Base-by-base conservation (phyloP, 2,329 filamentous ascomycete species). In the Hymenoscyphus linearis region DNA sequence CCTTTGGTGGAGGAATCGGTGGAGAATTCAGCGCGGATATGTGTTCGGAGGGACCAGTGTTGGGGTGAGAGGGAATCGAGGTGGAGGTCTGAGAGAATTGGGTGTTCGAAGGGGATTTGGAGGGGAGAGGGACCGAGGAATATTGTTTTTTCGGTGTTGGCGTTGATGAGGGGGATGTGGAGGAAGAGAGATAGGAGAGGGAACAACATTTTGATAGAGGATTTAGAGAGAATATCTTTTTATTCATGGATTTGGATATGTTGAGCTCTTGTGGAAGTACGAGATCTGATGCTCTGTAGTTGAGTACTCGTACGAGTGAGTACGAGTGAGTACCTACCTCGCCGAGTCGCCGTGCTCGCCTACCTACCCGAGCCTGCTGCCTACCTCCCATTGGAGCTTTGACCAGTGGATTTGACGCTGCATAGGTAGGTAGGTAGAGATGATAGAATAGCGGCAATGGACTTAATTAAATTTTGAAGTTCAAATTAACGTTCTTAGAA, bases 121-220 rank as follows among this genome's bases (percentile, higher is more conserved):
- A 84, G 74, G 35, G 79, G 74, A 35, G 77, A 72, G 12, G 93
- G 92, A 25, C 85, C 91, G 37, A 88, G 79, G 77, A 99, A 98
- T 70, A 98, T 91, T 68, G 84, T 81, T 77, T 99, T 99, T 74
- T 98, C 95, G 60, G 89, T 88, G 74, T 99, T 98, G 73, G 89
- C 91, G 67, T 73, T 70, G 63, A 71, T 74, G 52, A 66, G 53
- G 6, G 36, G 57, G 27, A 60, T 37, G 9, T 68, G 62, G 2
- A 64, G 47, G 40, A 66, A 55, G 52, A 70, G 34, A 52, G 68
- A 27, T 67, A 66, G 35, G 50, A 67, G 22, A 34, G 60, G 44
- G 54, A 61, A 57, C 57, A 61, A 61, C 63, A 68, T 62, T 2
- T 14, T 57, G 56, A 36, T 18, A 9, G 25, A 47, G 22, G 40